phyloP scores from a whole-genome alignment of 2,329 filamentous ascomycete species.

The Aureobasidium sp. region DNA sequence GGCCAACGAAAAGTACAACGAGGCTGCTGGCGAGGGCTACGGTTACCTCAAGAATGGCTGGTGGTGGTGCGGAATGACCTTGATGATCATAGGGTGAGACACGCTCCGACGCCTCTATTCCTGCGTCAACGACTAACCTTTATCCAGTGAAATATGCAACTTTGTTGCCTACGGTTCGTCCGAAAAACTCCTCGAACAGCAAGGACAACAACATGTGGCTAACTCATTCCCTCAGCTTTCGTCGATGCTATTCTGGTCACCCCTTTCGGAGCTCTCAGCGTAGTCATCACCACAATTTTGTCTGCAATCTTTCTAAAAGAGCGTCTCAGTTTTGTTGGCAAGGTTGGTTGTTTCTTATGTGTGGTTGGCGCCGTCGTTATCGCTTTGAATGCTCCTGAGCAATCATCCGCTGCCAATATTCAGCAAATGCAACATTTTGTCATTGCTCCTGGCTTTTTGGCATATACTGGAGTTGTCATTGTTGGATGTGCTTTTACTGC shows the following conservation, averaged over 20 bases:
- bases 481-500: constrained; percentile 65
- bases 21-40: constrained; percentile 92
- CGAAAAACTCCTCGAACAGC: neutral
- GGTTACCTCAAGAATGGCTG: constrained; percentile 90
- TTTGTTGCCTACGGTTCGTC: constrained; percentile 72
- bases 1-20: constrained; percentile 93
- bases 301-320: constrained; percentile 96
- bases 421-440: constrained; percentile 89
- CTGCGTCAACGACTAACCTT: neutral
- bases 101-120: neutral
- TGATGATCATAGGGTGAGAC: constrained; percentile 76
- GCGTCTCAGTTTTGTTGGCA: constrained; percentile 87
- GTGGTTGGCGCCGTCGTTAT: constrained; percentile 91
- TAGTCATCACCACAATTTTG: constrained; percentile 84
- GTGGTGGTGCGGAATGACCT: constrained; percentile 93
- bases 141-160: constrained; percentile 70
- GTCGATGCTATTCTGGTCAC: constrained; percentile 95
- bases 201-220: neutral
- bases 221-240: neutral
- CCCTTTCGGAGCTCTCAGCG: constrained; percentile 80
- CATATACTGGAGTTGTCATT: constrained; percentile 76
- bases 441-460: constrained; percentile 77
- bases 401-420: constrained; percentile 78
- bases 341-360: constrained; percentile 91
- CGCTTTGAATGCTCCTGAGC: constrained; percentile 81